Evolutionary conservation across 2,329 filamentous ascomycete genomes (phyloP).

Genomic region (Ophiostoma sp.): DNA sequence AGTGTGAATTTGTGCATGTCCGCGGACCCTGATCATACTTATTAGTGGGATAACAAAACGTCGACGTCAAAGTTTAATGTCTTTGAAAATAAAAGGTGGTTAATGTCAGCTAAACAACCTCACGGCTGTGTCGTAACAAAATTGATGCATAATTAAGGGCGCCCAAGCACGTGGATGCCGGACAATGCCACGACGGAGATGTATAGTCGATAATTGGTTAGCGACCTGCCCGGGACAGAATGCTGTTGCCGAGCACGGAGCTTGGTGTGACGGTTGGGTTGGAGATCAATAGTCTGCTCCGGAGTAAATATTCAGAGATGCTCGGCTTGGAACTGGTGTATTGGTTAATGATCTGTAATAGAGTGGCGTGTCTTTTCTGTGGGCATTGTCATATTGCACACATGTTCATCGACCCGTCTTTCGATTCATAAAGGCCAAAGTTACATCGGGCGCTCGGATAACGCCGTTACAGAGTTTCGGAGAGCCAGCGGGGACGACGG

Average conservation of each 20-base stretch:
- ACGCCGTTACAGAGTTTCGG: constrained; percentile 12
- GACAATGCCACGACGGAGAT: neutral
- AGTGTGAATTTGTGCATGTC: neutral
- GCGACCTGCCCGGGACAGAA: neutral
- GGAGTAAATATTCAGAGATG: neutral
- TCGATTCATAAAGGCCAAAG: neutral
- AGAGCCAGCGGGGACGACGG: neutral
- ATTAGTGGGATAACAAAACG: neutral
- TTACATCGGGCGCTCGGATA: constrained; percentile 19
- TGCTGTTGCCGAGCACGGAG: neutral
- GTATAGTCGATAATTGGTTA: neutral
- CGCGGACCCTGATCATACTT: neutral
- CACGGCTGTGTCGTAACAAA: neutral
- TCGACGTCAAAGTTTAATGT: no score
- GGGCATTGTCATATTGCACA: constrained; percentile 3
- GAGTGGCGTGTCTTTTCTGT: constrained; percentile 10
- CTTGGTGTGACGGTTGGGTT: neutral
- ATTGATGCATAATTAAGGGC: neutral
- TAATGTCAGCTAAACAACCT: neutral
- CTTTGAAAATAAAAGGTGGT: neutral
- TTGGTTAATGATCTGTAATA: neutral
- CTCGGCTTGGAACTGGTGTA: neutral
- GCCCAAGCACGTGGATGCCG: neutral
- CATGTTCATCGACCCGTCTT: neutral
- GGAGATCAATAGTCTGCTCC: neutral